Evolutionary conservation across 2,329 filamentous ascomycete species (phyloP), one percentile per base, ranked within the genome.

Genomic region (Arthrobotrys iridis): DNA sequence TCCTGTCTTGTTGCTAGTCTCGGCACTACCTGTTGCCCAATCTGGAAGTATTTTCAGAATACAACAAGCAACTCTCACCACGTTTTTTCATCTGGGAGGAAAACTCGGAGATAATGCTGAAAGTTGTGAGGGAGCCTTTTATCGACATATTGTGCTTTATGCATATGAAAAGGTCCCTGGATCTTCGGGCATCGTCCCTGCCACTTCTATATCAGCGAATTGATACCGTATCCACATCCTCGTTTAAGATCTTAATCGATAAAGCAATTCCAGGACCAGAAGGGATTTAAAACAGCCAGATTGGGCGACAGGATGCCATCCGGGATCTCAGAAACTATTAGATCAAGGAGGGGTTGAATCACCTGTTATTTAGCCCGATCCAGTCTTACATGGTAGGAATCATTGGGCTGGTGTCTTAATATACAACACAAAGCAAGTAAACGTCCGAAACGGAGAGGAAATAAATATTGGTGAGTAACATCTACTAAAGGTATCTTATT

Each of bases 331-430:
- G 4, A 33, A 35, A 24, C 22, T 46, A n/a, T n/a, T n/a, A n/a
- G n/a, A n/a, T n/a, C n/a, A n/a, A n/a, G n/a, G n/a, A n/a, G n/a
- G n/a, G n/a, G n/a, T n/a, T n/a, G n/a, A n/a, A n/a, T n/a, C n/a
- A n/a, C n/a, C n/a, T n/a, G n/a, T n/a, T n/a, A n/a, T n/a, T n/a
- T n/a, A n/a, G n/a, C n/a, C n/a, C n/a, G n/a, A n/a, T n/a, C n/a
- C n/a, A n/a, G n/a, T n/a, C n/a, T n/a, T n/a, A n/a, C n/a, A n/a
- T n/a, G n/a, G n/a, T n/a, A n/a, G n/a, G n/a, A n/a, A n/a, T n/a
- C n/a, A n/a, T n/a, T n/a, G n/a, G n/a, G n/a, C n/a, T n/a, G n/a
- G 3, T 52, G 48, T 52, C 48, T 52, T 52, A 52, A 22, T 43
- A 43, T 43, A 18, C 48, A 35, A 52, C 48, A 7, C 48, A 33